A percentile compares a stretch with the other conserved stretches of the same genome.
These are phyloP conservation scores for Talaromyces trachyspermus DNA, from an alignment of 495 filamentous ascomycete species.

Conservation along the genomic window DNA sequence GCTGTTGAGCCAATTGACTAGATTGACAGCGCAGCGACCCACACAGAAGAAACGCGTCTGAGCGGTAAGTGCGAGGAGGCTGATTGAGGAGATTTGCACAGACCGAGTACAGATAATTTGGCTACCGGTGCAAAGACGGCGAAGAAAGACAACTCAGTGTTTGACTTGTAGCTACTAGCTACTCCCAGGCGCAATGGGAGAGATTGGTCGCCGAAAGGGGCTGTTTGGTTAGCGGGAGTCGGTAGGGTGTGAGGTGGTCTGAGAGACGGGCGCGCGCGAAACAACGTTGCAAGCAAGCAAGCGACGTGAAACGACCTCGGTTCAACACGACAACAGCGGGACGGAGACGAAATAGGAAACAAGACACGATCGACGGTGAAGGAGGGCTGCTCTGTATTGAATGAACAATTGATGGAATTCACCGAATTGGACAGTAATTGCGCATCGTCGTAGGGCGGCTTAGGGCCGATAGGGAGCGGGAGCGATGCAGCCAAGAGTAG, in stretches of 20 bases:
- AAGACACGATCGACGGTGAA: slow-evolving; percentile 11
- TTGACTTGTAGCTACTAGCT: too few relatives aligned
- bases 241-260: slow-evolving; percentile 14
- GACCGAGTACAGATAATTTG: neutral
- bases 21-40: slow-evolving; percentile 41
- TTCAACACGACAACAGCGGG: slow-evolving; percentile 23
- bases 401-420: slow-evolving; percentile 54
- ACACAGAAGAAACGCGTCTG: slow-evolving; percentile 33
- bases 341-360: slow-evolving; percentile 14
- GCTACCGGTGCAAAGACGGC: neutral
- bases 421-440: neutral
- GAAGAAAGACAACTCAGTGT: too few relatives aligned
- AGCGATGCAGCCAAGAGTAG: slow-evolving; percentile 10
- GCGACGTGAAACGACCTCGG: slow-evolving; percentile 10
- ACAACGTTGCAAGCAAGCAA: neutral
- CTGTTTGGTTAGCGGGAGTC: slow-evolving; percentile 12
- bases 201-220: too few relatives aligned
- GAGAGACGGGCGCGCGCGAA: neutral
- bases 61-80: neutral
- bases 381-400: slow-evolving; percentile 21
- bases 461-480: slow-evolving; percentile 4
- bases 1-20: slow-evolving; percentile 37
- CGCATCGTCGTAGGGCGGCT: slow-evolving; percentile 3
- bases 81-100: too few relatives aligned
- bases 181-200: neutral